Percentiles rank a stretch among this genome's conserved stretches.
Conservation (phyloP, 331 rosid species). For the Arachis monticola region DNA sequence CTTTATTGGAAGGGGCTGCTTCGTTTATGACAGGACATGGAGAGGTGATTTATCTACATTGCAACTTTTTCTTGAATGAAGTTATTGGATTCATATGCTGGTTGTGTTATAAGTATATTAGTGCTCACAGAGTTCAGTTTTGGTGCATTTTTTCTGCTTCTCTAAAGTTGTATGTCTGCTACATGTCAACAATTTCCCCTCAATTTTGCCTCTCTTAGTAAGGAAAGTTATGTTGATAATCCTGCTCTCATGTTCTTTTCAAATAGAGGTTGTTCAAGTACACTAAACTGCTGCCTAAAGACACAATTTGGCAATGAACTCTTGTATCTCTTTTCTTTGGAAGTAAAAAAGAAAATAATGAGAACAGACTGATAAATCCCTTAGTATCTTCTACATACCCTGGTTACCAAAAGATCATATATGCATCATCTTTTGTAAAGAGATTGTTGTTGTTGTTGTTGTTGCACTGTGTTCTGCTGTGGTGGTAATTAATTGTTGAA, state of each 20-base stretch:
- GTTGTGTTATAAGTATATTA: not conserved
- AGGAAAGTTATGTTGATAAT: not conserved
- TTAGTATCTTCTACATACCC: not conserved
- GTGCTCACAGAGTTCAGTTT: not conserved
- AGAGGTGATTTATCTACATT: constrained; percentile 61
- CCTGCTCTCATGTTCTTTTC: not conserved
- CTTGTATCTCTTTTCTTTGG: not conserved
- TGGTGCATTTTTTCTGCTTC: not conserved
- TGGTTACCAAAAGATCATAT: not conserved
- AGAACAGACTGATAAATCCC: not conserved
- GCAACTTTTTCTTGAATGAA: not conserved
- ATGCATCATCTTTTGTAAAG: constrained; percentile 8
- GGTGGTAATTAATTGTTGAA: constrained; percentile 23
- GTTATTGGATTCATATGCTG: constrained; percentile 10
- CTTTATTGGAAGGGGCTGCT: constrained; percentile 75
- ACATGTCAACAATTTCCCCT: not conserved
- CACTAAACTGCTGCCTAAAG: not conserved
- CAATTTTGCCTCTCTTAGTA: no score
- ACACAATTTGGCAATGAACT: constrained; percentile 5
- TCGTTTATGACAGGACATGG: constrained; percentile 77
- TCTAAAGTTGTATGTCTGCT: not conserved
- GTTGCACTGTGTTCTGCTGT: not conserved
- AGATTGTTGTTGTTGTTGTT: not conserved
- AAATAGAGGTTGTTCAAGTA: not conserved
- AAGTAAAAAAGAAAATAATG: not conserved